Conservation (phyloP, 441 rosid species). For the Bocquillonia castaneifolia region DNA sequence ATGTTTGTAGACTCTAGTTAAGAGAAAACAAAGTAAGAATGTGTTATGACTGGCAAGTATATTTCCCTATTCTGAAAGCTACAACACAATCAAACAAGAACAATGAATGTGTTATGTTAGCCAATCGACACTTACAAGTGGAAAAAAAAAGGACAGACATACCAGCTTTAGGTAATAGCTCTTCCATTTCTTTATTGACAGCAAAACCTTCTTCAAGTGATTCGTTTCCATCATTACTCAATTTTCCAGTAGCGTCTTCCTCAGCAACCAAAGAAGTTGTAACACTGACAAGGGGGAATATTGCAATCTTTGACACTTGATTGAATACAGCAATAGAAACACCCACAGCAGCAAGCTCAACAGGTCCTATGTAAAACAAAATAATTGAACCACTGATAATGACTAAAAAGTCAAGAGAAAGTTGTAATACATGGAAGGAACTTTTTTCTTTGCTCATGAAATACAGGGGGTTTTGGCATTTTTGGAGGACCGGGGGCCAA, state of each 20-base stretch:
- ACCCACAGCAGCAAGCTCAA: conserved; percentile 93
- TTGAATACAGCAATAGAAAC: conserved; percentile 85
- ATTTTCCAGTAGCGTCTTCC: conserved; percentile 59
- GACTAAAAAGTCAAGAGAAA: not conserved
- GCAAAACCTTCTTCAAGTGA: conserved; percentile 34
- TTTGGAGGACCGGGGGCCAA: too few relatives aligned
- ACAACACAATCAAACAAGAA: not conserved
- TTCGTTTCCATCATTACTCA: conserved; percentile 26
- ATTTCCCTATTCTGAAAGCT: not conserved
- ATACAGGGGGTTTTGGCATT: too few relatives aligned
- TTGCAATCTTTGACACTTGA: conserved; percentile 84
- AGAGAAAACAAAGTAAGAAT: not conserved
- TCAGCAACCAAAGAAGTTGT: conserved; percentile 94
- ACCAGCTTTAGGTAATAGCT: conserved; percentile 50
- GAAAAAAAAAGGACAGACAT: conserved; percentile 7
- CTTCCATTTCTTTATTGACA: conserved; percentile 42
- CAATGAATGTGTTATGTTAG: too few relatives aligned
- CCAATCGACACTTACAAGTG: too few relatives aligned
- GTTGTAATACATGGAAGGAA: not conserved
- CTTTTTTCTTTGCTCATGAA: too few relatives aligned
- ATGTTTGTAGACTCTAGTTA: conserved; percentile 16
- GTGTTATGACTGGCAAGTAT: not conserved
- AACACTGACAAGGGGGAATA: conserved; percentile 86
- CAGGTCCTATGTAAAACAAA: conserved; percentile 43
- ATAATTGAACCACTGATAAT: not conserved